These are phyloP conservation scores for Ophiostoma fasciatum DNA, from an alignment of 2,329 filamentous ascomycete species.

Conservation along the genomic window DNA sequence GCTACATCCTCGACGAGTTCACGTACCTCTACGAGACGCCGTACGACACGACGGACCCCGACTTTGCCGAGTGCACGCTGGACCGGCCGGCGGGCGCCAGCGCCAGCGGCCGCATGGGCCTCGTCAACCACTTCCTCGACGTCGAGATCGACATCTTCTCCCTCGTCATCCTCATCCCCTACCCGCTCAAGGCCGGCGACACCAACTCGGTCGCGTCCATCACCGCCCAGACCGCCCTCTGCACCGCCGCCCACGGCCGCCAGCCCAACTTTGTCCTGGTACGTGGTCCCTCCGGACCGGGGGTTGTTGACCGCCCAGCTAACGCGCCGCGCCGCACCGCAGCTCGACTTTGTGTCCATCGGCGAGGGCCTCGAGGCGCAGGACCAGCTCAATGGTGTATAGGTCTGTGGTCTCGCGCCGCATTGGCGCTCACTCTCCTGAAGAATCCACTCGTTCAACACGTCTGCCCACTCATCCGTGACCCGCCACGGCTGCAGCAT, in stretches of 20 bases:
- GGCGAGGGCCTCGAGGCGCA: conserved; percentile 10
- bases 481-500: too few relatives aligned
- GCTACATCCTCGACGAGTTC: conserved; percentile 51
- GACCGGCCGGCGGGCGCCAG: conserved; percentile 39
- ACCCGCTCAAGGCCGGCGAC: conserved; percentile 18
- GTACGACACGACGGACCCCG: conserved; percentile 45
- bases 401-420: too few relatives aligned
- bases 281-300: background rate
- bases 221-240: conserved; percentile 24
- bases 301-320: background rate
- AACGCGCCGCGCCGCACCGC: background rate
- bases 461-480: too few relatives aligned
- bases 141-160: conserved; percentile 19
- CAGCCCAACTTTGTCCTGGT: conserved; percentile 21
- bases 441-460: too few relatives aligned
- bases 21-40: conserved; percentile 53
- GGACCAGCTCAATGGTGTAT: conserved; percentile 9
- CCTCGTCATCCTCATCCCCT: conserved; percentile 15
- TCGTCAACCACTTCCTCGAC: conserved; percentile 52
- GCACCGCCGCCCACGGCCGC: conserved; percentile 17
- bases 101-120: conserved; percentile 26
- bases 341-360: conserved; percentile 11
- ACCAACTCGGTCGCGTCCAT: conserved; percentile 33
- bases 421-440: too few relatives aligned
- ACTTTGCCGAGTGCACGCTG: conserved; percentile 49